Evolutionary conservation across 495 filamentous ascomycete genomes (phyloP).

Genomic region (Cladorrhinum samala): DNA sequence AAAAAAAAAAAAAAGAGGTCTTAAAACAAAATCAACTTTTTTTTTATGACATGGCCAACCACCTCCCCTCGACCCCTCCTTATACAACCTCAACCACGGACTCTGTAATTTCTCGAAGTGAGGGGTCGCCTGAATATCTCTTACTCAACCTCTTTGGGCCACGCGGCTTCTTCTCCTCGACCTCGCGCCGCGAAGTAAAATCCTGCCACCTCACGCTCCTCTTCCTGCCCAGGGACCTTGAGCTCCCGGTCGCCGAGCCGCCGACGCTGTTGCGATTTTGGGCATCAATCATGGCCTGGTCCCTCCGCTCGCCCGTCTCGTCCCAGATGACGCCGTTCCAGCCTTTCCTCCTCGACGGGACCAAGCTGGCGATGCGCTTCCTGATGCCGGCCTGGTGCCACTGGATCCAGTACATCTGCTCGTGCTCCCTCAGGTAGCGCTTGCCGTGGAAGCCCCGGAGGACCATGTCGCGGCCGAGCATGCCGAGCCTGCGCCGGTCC

Average conservation of each 20-base stretch:
- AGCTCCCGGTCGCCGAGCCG: too few species aligned
- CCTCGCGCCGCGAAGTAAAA: background rate
- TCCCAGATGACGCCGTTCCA: background rate
- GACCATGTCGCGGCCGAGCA: slow-evolving; percentile 55
- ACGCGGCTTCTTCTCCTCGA: background rate
- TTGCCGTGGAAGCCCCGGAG: slow-evolving; percentile 56
- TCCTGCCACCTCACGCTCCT: slow-evolving; percentile 3
- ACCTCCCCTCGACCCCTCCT: too few species aligned
- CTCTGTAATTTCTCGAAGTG: background rate
- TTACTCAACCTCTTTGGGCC: slow-evolving; percentile 1
- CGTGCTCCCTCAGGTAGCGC: slow-evolving; percentile 60
- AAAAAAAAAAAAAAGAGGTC: background rate
- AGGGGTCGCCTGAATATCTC: background rate
- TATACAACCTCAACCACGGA: background rate
- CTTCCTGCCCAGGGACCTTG: background rate
- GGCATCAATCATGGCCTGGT: too few species aligned
- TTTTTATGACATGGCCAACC: background rate
- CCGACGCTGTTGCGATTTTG: too few species aligned
- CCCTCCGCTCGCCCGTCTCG: background rate
- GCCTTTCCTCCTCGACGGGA: background rate
- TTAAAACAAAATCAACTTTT: background rate
- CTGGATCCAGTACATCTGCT: slow-evolving; percentile 62
- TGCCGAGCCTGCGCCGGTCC: slow-evolving; percentile 52
- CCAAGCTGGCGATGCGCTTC: background rate
- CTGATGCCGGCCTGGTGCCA: slow-evolving; percentile 21